A percentile compares a stretch with the other conserved stretches of the same genome.
phyloP scores from a whole-genome alignment of 2,329 filamentous ascomycete genomes.

The Hysterium pulicare region DNA sequence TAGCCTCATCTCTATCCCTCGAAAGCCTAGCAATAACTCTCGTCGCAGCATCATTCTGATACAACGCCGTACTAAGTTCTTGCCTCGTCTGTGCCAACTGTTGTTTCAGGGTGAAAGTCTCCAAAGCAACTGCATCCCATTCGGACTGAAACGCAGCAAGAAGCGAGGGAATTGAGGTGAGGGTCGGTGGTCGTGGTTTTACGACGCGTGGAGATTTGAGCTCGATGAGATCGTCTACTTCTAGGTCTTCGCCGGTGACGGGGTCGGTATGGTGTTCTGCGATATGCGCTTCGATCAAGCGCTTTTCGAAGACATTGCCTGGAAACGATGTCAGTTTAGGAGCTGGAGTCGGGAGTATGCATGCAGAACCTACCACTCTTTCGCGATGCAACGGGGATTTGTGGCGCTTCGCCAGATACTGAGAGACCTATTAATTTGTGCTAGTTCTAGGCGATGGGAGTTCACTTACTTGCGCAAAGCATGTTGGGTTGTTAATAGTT shows the following conservation, averaged over 20 bases:
- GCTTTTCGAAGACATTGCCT: constrained; percentile 92
- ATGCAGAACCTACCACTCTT: constrained; percentile 96
- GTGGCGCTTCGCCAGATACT: constrained; percentile 96
- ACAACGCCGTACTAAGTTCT: constrained; percentile 88
- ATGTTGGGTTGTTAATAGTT: constrained; percentile 8
- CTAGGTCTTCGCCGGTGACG: constrained; percentile 79
- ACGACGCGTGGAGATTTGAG: constrained; percentile 81
- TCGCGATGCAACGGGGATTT: constrained; percentile 89
- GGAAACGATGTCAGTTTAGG: constrained; percentile 13
- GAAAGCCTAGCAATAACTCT: constrained; percentile 88
- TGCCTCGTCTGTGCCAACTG: constrained; percentile 86
- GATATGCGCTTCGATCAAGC: constrained; percentile 92
- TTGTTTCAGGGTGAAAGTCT: constrained; percentile 87
- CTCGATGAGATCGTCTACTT: constrained; percentile 79
- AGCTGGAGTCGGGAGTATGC: too few relatives aligned
- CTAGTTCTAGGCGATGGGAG: background rate
- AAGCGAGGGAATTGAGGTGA: constrained; percentile 93
- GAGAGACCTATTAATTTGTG: constrained; percentile 7
- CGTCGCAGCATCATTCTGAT: constrained; percentile 96
- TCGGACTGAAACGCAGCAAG: constrained; percentile 96
- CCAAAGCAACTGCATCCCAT: constrained; percentile 91
- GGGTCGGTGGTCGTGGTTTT: constrained; percentile 82
- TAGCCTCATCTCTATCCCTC: constrained; percentile 88
- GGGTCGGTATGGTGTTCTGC: constrained; percentile 91
- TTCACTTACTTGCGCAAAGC: constrained; percentile 13